Evolutionary conservation across 2,329 filamentous ascomycete species (phyloP), one percentile per base, ranked within the genome.

Genomic region (Pseudogymnoascus sp.): DNA sequence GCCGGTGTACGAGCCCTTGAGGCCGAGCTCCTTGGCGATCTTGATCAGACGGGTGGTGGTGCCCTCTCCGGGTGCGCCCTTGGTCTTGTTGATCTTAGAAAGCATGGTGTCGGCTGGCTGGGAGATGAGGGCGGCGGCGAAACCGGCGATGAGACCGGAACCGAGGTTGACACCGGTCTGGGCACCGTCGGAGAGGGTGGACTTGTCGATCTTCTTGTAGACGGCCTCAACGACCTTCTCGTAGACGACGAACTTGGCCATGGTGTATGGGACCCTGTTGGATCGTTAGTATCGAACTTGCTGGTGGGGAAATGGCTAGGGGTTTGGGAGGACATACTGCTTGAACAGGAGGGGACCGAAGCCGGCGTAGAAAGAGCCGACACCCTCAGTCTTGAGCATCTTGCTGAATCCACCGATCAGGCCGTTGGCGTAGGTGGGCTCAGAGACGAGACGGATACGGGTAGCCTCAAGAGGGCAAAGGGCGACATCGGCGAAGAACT

Each of bases 81-180:
- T 86, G 78, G 88, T 90, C 88, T 94, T 94, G 88, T 95, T 95
- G 83, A 95, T 94, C 85, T 93, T 94, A 79, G 85, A 89, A 67
- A 95, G 86, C 90, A 95, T 95, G 74, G 90, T 95, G 76, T 95
- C 90, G 75, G 90, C 90, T 70, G 90, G 90, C 81, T 95, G 90
- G 66, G 90, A 95, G 74, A 95, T 83, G 70, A 93, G 75, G 74
- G 90, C 90, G 70, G 90, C 90, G 71, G 90, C 90, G 79, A 95
- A 91, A 88, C 90, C 83, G 70, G 87, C 87, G 69, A 89, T 80
- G 65, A 90, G 80, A 86, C 87, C 87, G 70, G 86, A 87, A 64
- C 84, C 83, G 69, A 95, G 81, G 85, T 95, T 95, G 80, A 90
- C 84, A 75, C 79, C 78, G 68, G 90, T 95, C 81, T 93, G 89